phyloP scores from a whole-genome alignment of 495 filamentous ascomycete genomes.

The Daldinia vernicosa region DNA sequence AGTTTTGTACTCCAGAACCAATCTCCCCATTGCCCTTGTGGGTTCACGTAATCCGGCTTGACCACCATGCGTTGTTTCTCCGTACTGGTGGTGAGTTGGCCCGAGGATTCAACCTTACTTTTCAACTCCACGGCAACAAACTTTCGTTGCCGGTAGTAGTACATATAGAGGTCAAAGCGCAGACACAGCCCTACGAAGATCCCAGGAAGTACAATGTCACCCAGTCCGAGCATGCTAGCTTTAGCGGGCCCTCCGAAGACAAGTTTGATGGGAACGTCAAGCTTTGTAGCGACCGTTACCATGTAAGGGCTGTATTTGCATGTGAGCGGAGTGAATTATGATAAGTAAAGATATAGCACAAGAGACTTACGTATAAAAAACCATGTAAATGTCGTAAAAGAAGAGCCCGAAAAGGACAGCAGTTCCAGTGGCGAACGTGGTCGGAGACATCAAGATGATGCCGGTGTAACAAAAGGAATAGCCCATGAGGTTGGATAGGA shows the following conservation, averaged over 20 bases:
- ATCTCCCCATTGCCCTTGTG: constrained; percentile 81
- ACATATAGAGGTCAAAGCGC: constrained; percentile 87
- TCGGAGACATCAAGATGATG: constrained; percentile 86
- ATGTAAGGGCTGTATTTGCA: constrained; percentile 71
- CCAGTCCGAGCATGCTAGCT: constrained; percentile 88
- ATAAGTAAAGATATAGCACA: not conserved
- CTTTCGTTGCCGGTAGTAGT: constrained; percentile 67
- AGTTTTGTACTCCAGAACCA: constrained; percentile 76
- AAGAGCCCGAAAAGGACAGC: constrained; percentile 82
- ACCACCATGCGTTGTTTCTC: constrained; percentile 52
- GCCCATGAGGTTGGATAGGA: constrained; percentile 86
- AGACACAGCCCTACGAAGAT: constrained; percentile 89
- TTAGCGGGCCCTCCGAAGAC: constrained; percentile 77
- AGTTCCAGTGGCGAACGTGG: constrained; percentile 84
- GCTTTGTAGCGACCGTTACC: constrained; percentile 89
- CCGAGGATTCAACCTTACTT: constrained; percentile 50
- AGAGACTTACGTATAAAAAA: constrained; percentile 82
- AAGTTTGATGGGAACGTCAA: constrained; percentile 95
- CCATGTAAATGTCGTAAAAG: constrained; percentile 95
- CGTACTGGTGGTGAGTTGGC: constrained; percentile 42
- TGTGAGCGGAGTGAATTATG: constrained; percentile 26
- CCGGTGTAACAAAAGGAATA: constrained; percentile 85
- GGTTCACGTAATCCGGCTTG: constrained; percentile 64
- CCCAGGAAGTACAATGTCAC: constrained; percentile 93
- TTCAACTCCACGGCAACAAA: constrained; percentile 50